These are phyloP conservation scores for Uromyces viciae-fabae DNA, from an alignment of 1,284 basidiomycete species.

Conservation along the genomic window DNA sequence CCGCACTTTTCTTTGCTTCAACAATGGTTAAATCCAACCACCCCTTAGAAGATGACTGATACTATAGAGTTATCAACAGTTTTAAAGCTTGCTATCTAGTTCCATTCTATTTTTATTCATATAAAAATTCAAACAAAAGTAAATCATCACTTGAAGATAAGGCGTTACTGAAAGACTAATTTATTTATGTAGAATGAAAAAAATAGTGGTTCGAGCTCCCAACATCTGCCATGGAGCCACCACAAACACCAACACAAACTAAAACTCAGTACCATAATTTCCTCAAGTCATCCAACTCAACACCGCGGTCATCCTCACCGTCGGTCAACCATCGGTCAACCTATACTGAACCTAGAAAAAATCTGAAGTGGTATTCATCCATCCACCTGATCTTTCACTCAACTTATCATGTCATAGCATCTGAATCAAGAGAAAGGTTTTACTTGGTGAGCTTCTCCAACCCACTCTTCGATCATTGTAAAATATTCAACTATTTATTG, in stretches of 20 bases:
- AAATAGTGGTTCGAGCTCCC: not conserved
- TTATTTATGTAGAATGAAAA: too few species aligned
- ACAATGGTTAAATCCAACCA: too few species aligned
- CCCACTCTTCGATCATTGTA: not conserved
- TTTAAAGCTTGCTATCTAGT: too few species aligned
- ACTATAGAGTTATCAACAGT: too few species aligned
- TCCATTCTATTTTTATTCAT: too few species aligned
- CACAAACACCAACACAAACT: not conserved
- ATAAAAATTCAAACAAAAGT: too few species aligned
- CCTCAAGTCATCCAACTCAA: not conserved
- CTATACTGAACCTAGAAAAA: not conserved
- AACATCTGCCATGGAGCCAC: constrained; percentile 19
- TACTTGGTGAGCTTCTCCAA: constrained; percentile 7
- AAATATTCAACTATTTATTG: not conserved
- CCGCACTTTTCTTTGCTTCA: too few species aligned
- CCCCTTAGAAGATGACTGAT: too few species aligned
- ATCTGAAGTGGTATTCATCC: constrained; percentile 38
- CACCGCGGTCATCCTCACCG: not conserved
- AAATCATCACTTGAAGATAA: too few species aligned
- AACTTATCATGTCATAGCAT: constrained; percentile 6
- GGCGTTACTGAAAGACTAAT: too few species aligned
- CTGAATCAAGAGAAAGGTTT: constrained; percentile 32
- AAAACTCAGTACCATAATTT: too few species aligned
- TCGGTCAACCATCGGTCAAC: not conserved
- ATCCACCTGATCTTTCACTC: constrained; percentile 27